Conservation (phyloP, 306 rosid genomes). For the Bauhinia variegata region DNA sequence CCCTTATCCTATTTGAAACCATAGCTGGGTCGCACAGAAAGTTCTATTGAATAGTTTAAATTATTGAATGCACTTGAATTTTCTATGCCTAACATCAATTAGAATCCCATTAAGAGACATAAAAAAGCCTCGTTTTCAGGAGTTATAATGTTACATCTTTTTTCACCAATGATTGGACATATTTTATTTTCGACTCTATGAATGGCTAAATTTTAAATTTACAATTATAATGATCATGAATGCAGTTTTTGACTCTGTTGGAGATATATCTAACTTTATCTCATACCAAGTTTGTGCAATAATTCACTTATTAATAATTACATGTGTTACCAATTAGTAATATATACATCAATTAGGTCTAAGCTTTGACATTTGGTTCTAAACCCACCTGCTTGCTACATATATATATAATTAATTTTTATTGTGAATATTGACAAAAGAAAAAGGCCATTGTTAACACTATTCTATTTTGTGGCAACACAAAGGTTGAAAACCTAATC, state of each 20-base stretch:
- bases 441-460: too few relatives aligned
- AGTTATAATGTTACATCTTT: slow-evolving; percentile 3
- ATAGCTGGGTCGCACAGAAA: slow-evolving; percentile 35
- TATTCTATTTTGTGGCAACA: too few relatives aligned
- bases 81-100: too few relatives aligned
- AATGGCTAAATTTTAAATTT: slow-evolving; percentile 6
- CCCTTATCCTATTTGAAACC: background rate
- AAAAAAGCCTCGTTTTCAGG: slow-evolving; percentile 17
- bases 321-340: slow-evolving; percentile 40
- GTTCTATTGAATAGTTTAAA: slow-evolving; percentile 39
- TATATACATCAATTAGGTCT: too few relatives aligned
- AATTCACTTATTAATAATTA: slow-evolving; percentile 16
- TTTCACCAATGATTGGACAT: slow-evolving; percentile 45
- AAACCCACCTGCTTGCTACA: too few relatives aligned
- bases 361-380: slow-evolving; percentile 1
- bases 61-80: slow-evolving; percentile 29
- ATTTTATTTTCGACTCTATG: slow-evolving; percentile 38
- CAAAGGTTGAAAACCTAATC: background rate
- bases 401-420: too few relatives aligned
- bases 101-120: slow-evolving; percentile 36
- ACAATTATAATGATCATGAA: slow-evolving; percentile 21
- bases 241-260: too few relatives aligned
- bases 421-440: too few relatives aligned
- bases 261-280: background rate
- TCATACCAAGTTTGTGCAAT: background rate